Evolutionary conservation across 2,329 filamentous ascomycete species (phyloP), one percentile per base, ranked within the genome.

Genomic region (Claviceps paspali): DNA sequence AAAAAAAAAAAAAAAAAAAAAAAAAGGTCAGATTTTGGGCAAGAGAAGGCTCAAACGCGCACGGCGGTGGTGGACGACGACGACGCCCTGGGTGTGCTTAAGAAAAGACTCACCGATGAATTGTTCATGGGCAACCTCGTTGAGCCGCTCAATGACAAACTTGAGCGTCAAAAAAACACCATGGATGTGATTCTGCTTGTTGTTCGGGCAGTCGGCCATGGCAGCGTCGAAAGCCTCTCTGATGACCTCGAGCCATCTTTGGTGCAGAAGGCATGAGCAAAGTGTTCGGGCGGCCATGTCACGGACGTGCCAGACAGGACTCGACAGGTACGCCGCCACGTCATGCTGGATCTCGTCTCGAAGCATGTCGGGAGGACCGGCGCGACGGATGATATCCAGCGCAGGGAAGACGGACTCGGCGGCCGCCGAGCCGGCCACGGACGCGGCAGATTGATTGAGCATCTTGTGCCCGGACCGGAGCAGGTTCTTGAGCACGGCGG

Each of bases 251-350:
- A 68, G 50, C 69, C 71, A 76, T 18, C 61, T 55, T 3, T 63
- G 55, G 14, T 65, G 61, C 2, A 76, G 53, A 17, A 78, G 56
- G 42, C 79, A 74, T 0, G 74, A 76, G 49, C 73, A 76, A 10
- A 83, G 62, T 0, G 82, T 83, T 12, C 80, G 68, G 0, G 83
- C 82, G 1, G 83, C 81, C 53, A 87, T 84, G 48, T 88, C 82
- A 35, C 84, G 68, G 6, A 91, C 73, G 51, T 86, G 81, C 84
- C 84, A 91, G 14, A 84, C 71, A 1, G 69, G 69, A 43, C 78
- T 85, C 9, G 64, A 69, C 3, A 85, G 64, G 38, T 87, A 76
- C 29, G 63, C 64, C 6, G 68, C 55, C 6, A 88, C 73, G 33
- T 71, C 64, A 3, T 55, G 48, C 46, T 72, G 67, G 5, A 86